Conservation (phyloP, 352 stramenopile genomes). For the Globisporangium paroecandrum region DNA sequence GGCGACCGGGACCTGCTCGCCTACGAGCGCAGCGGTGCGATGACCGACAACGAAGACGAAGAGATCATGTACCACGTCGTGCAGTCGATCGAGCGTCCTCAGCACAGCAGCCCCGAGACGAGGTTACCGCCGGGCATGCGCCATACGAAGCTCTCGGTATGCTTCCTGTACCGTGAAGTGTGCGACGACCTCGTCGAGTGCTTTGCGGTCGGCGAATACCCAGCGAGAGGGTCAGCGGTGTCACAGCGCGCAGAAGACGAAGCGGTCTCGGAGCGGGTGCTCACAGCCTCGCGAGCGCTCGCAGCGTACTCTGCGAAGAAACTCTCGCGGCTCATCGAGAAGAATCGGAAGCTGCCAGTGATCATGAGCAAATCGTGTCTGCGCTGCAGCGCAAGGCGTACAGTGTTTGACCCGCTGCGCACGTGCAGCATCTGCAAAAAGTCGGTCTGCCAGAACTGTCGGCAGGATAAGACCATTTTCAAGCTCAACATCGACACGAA, state of each 20-base stretch:
- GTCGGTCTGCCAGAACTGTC: slow-evolving; percentile 39
- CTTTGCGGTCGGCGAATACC: slow-evolving; percentile 49
- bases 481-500: slow-evolving; percentile 30
- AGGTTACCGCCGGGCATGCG: slow-evolving; percentile 20
- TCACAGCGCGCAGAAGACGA: slow-evolving; percentile 31
- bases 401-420: slow-evolving; percentile 28
- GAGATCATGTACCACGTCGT: slow-evolving; percentile 55
- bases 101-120: slow-evolving; percentile 25
- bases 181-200: slow-evolving; percentile 51
- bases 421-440: slow-evolving; percentile 51
- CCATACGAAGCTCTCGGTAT: slow-evolving; percentile 39
- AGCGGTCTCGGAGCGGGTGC: slow-evolving; percentile 35
- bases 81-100: slow-evolving; percentile 38
- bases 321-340: slow-evolving; percentile 34
- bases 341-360: slow-evolving; percentile 27
- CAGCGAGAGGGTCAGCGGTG: slow-evolving; percentile 20
- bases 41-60: slow-evolving; percentile 31
- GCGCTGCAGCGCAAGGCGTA: slow-evolving; percentile 30
- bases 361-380: slow-evolving; percentile 45
- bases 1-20: slow-evolving; percentile 44
- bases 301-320: slow-evolving; percentile 36
- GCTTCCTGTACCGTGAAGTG: slow-evolving; percentile 50
- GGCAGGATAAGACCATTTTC: slow-evolving; percentile 29
- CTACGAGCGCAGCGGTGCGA: slow-evolving; percentile 59
- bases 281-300: slow-evolving; percentile 35